Evolutionary conservation across 2,329 filamentous ascomycete genomes (phyloP).

Genomic region (Aspergillus brasiliensis): DNA sequence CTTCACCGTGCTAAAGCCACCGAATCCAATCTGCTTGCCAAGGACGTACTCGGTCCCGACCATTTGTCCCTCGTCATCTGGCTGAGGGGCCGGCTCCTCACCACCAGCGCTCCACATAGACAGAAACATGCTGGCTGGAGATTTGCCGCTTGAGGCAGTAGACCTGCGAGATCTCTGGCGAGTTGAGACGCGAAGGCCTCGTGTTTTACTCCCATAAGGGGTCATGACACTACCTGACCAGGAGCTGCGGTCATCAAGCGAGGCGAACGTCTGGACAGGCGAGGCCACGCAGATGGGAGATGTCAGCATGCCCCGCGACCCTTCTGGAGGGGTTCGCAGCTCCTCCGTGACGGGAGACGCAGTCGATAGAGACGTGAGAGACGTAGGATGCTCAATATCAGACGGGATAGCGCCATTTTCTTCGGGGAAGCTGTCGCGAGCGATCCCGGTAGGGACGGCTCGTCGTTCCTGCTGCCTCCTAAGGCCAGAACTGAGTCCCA

Average conservation of each 20-base stretch:
- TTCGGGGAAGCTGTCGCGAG: slow-evolving; percentile 25
- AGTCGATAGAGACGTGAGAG: slow-evolving; percentile 48
- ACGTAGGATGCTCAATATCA: slow-evolving; percentile 42
- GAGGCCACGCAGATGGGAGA: slow-evolving; percentile 44
- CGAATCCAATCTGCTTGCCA: slow-evolving; percentile 65
- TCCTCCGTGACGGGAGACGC: slow-evolving; percentile 45
- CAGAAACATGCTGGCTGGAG: slow-evolving; percentile 60
- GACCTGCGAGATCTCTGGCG: slow-evolving; percentile 50
- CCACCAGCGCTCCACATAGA: slow-evolving; percentile 52
- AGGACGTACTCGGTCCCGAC: slow-evolving; percentile 68
- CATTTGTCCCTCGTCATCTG: slow-evolving; percentile 68
- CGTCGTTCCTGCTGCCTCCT: slow-evolving; percentile 28
- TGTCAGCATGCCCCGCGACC: slow-evolving; percentile 35
- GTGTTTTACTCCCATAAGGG: slow-evolving; percentile 39
- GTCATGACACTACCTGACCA: slow-evolving; percentile 39
- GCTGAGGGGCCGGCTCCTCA: slow-evolving; percentile 50
- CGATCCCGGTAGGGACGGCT: slow-evolving; percentile 28
- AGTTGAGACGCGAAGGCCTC: slow-evolving; percentile 37
- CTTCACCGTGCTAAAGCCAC: slow-evolving; percentile 68
- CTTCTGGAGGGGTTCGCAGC: slow-evolving; percentile 44
- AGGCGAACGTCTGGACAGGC: slow-evolving; percentile 39
- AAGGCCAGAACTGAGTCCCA: slow-evolving; percentile 24
- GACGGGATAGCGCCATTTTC: slow-evolving; percentile 23
- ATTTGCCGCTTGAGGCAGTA: slow-evolving; percentile 54
- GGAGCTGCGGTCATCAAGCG: slow-evolving; percentile 43